Base-by-base conservation (phyloP, 1,139 yeast genomes). In the Hemisphaericaspora subhashii region DNA sequence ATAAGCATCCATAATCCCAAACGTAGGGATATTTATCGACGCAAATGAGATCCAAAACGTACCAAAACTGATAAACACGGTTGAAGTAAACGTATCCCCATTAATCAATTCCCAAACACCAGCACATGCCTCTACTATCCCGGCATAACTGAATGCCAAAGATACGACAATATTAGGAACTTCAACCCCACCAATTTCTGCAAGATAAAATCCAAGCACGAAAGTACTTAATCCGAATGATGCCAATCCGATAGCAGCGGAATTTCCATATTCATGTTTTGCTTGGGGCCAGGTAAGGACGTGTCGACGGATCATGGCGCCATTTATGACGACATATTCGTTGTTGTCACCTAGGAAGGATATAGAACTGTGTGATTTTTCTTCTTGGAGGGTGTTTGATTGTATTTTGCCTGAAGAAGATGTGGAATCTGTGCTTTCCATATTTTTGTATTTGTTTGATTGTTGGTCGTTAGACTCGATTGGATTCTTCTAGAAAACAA, bases 191-290 rank as follows among this genome's bases (percentile, higher is more conserved):
- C 75, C 68, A 23, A 83, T 82, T 33, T 70, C 73, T 34, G 77
- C 69, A 38, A 77, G 69, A 42, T 64, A 60, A 60, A 79, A 58
- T 31, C 78, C 72, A 34, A 76, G 54, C 11, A 54, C 54, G 44
- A 64, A 60, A 0, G 67, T 58, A 27, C 67, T 60, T 13, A 34
- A 51, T 15, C 73, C 68, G 58, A 77, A 81, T 2, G 77, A 79
- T 18, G 74, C 65, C 41, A 80, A 65, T 2, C 86, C 86, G 43
- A 79, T 60, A 3, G 86, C 85, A 18, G 80, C 77, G 1, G 86
- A 83, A 51, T 81, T 79, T 26, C 76, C 85, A 43, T 71, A 60
- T 37, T 63, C 50, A 27, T 10, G 37, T 23, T 33, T 33, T 33
- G 13, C 14, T 16, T 7, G 7, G 15, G 22, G 27, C 35, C 27